A percentile compares a stretch with the other conserved stretches of the same genome.
phyloP scores from a whole-genome alignment of 225 moss, liverwort and hornwort species.

The Bryoerythrophyllum caledonicum region DNA sequence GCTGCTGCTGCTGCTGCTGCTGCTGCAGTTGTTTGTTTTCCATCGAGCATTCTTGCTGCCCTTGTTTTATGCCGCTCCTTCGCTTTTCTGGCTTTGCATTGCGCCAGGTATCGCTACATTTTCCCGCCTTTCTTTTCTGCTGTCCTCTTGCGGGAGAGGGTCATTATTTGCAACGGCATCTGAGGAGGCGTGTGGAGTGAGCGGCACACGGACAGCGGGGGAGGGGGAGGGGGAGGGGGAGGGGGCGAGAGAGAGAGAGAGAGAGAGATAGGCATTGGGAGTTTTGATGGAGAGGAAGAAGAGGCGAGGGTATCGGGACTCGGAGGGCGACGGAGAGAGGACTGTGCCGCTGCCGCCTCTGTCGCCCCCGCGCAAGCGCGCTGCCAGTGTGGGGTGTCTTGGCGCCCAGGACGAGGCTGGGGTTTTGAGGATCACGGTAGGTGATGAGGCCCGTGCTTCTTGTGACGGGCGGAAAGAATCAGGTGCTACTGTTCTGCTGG shows the following conservation, averaged over 20 bases:
- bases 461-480: conserved; percentile 9
- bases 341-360: conserved; percentile 3
- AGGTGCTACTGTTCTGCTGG: background rate
- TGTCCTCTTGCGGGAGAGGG: background rate
- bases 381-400: conserved; percentile 16
- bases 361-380: conserved; percentile 40
- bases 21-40: background rate
- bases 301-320: conserved; percentile 28
- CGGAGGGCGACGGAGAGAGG: conserved; percentile 19
- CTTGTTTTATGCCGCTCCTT: background rate
- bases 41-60: background rate
- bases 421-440: background rate
- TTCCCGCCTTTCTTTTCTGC: background rate
- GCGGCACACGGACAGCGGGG: background rate
- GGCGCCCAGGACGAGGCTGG: conserved; percentile 7
- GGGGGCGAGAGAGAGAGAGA: too few relatives aligned
- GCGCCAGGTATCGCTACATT: background rate
- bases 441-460: background rate
- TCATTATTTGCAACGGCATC: background rate
- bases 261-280: background rate
- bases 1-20: background rate
- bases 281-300: conserved; percentile 40
- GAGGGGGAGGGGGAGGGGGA: too few relatives aligned
- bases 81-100: background rate
- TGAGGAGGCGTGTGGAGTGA: background rate